Base-by-base conservation (phyloP, 371 early-diverging fungal genomes). In the Apophysomyces ossiformis region DNA sequence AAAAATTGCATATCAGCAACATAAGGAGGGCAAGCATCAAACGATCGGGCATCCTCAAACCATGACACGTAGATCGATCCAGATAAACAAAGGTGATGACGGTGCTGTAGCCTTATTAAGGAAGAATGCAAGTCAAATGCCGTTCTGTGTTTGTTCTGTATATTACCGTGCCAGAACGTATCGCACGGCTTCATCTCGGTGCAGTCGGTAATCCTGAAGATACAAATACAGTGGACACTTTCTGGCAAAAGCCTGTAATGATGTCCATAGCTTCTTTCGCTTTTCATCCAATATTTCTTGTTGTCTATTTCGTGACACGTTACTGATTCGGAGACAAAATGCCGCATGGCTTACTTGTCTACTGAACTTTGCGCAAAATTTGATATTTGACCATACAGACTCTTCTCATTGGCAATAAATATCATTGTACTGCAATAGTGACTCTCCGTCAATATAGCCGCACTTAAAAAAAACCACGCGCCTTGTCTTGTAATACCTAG, bases 31-130 rank as follows among this genome's bases (percentile, higher is more conserved):
- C 54, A 39, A 36, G 56, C 21, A 5, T 60, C 37, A 13, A 18
- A 7, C 16, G 18, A 21, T 8, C 5, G 8, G 9, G 56, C 16
- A n/a, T 58, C 50, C 13, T 54, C 47, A 16, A 45, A 61, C 45
- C 46, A 56, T 12, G 35, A 44, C 8, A 69, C 13, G 32, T 36
- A 56, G 26, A 65, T 36, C 12, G 57, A 69, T 37, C 47, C 37
- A 1, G 65, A 45, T 7, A 69, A 36, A 21, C 46, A 57, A 18
- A 69, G n/a, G 18, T 62, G 63, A 58, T 69, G 69, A 9, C 64
- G 64, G 26, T 69, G 69, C 58, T 64, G 69, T 13, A 69, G 43
- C 32, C 69, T 69, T 54, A 16, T 16, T 15, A 8, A 50, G n/a
- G 11, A 37, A 45, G 47, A 32, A 16, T 60, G 38, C 7, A 36